Percentiles rank a stretch among this genome's conserved stretches.
Conservation (phyloP, 1,284 basidiomycete genomes). For the Psilocybe mexicana region DNA sequence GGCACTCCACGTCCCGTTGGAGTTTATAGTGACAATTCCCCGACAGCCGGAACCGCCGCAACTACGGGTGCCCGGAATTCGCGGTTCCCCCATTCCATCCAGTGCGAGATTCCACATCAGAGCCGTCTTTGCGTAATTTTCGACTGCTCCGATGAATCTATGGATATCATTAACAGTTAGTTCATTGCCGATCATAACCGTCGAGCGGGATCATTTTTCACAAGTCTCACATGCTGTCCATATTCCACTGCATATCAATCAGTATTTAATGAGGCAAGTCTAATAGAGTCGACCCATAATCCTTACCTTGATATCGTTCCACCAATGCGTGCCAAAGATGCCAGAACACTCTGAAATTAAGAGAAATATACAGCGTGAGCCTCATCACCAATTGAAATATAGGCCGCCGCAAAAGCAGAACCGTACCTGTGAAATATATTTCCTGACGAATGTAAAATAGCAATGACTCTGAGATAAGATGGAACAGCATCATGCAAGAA, state of each 20-base stretch:
- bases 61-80: constrained; percentile 58
- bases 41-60: constrained; percentile 60
- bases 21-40: constrained; percentile 61
- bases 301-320: constrained; percentile 67
- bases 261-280: constrained; percentile 12
- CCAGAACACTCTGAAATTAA: constrained; percentile 40
- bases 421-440: constrained; percentile 42
- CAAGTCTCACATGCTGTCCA: constrained; percentile 61
- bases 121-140: constrained; percentile 48
- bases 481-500: not conserved
- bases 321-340: constrained; percentile 62
- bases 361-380: not conserved
- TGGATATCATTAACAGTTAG: not conserved
- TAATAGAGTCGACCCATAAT: constrained; percentile 7
- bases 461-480: not conserved
- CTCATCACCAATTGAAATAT: too few relatives aligned
- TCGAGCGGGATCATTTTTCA: constrained; percentile 34
- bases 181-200: not conserved
- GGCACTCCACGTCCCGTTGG: constrained; percentile 54
- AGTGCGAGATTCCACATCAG: constrained; percentile 74
- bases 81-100: constrained; percentile 58
- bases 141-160: constrained; percentile 36
- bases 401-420: too few relatives aligned
- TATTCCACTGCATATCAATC: constrained; percentile 53
- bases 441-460: constrained; percentile 24